phyloP scores from a whole-genome alignment of 2,329 filamentous ascomycete genomes.

The Didymella sp. region DNA sequence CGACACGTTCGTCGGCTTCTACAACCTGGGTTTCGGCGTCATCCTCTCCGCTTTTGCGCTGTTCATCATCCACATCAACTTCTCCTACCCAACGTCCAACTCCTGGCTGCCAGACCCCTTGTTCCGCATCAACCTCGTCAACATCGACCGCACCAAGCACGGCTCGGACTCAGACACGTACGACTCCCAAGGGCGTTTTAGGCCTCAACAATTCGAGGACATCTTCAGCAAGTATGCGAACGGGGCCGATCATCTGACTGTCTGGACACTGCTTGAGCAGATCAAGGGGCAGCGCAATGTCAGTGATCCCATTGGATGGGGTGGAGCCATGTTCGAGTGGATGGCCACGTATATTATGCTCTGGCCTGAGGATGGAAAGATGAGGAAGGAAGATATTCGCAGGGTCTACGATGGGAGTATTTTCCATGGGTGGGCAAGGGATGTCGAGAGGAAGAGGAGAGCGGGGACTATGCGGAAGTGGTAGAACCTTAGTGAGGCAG shows the following conservation, averaged over 20 bases:
- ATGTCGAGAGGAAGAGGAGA: constrained; percentile 14
- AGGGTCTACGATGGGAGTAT: constrained; percentile 61
- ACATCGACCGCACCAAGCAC: constrained; percentile 55
- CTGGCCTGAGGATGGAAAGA: constrained; percentile 62
- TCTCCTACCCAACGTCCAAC: constrained; percentile 58
- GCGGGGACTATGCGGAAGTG: constrained; percentile 11
- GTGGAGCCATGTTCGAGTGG: constrained; percentile 56
- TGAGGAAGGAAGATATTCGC: constrained; percentile 66
- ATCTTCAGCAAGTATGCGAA: constrained; percentile 56
- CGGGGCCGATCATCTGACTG: constrained; percentile 50
- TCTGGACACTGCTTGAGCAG: constrained; percentile 49
- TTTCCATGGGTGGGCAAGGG: constrained; percentile 48
- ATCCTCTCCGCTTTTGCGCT: constrained; percentile 54
- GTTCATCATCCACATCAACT: constrained; percentile 58
- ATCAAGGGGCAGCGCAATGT: constrained; percentile 52
- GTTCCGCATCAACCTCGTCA: constrained; percentile 52
- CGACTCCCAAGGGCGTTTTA: constrained; percentile 56
- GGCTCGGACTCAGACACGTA: constrained; percentile 54
- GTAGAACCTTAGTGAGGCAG: background rate
- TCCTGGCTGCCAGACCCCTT: constrained; percentile 55
- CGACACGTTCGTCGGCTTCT: constrained; percentile 60
- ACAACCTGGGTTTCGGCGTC: constrained; percentile 55
- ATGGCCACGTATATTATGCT: constrained; percentile 61
- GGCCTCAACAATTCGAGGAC: constrained; percentile 58
- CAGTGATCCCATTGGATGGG: constrained; percentile 56